phyloP scores from a whole-genome alignment of 805 yeast species.

The Spathaspora passalidarum region DNA sequence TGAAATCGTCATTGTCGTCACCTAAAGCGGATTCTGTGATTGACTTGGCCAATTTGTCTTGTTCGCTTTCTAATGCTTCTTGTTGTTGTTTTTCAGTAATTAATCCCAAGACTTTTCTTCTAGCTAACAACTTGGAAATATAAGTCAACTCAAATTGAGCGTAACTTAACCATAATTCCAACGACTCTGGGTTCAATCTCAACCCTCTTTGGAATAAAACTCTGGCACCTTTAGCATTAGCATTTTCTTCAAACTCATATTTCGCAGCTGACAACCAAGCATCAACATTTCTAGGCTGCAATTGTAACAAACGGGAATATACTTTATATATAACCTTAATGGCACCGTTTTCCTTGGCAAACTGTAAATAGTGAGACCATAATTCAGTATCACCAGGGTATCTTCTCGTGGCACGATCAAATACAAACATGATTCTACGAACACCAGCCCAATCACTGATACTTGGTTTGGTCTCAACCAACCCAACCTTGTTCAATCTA shows the following conservation, averaged over 20 bases:
- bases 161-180: conserved; percentile 78
- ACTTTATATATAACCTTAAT: conserved; percentile 71
- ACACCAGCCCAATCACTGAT: conserved; percentile 86
- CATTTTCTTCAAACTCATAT: conserved; percentile 85
- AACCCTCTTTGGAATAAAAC: conserved; percentile 79
- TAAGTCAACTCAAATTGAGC: conserved; percentile 85
- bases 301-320: conserved; percentile 71
- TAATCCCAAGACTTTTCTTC: conserved; percentile 80
- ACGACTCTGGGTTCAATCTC: conserved; percentile 74
- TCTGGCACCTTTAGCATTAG: conserved; percentile 86
- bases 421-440: conserved; percentile 76
- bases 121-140: conserved; percentile 74
- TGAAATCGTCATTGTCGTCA: conserved; percentile 30
- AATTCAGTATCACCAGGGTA: conserved; percentile 74
- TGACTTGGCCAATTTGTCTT: conserved; percentile 32
- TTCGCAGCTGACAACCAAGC: conserved; percentile 96
- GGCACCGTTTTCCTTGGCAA: conserved; percentile 63
- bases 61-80: conserved; percentile 40
- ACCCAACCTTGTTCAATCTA: conserved; percentile 54
- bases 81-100: conserved; percentile 69
- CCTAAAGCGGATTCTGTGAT: conserved; percentile 23
- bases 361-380: conserved; percentile 76
- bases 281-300: conserved; percentile 87
- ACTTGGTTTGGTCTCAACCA: conserved; percentile 59
- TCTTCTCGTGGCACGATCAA: conserved; percentile 75